These are phyloP conservation scores for Gastrodia elata DNA, from an alignment of 106 monocot species.

Conservation along the genomic window DNA sequence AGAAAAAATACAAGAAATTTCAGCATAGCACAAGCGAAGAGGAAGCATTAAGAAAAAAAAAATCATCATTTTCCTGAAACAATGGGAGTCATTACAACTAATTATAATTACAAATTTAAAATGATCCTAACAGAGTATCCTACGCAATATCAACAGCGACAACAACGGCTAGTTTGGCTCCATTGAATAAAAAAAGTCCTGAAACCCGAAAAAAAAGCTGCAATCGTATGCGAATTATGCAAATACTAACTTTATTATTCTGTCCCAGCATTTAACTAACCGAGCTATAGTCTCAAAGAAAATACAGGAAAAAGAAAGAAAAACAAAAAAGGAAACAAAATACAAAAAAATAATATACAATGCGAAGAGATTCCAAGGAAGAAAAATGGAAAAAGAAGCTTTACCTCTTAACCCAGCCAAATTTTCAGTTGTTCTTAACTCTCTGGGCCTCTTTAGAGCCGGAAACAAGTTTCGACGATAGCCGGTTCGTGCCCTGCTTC, in stretches of 20 bases:
- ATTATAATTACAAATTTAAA: too few species aligned
- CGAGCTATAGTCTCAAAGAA: not conserved
- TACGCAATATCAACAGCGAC: too few species aligned
- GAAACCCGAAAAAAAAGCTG: not conserved
- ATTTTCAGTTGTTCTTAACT: not conserved
- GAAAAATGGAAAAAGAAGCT: not conserved
- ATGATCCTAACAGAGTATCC: too few species aligned
- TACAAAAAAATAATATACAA: not conserved
- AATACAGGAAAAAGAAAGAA: not conserved
- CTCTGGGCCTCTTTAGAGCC: conserved; percentile 2
- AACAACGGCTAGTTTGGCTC: not conserved
- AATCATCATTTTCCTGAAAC: too few species aligned
- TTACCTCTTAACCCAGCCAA: not conserved
- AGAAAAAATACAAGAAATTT: too few species aligned
- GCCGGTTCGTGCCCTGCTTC: conserved; percentile 20
- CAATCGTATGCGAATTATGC: not conserved
- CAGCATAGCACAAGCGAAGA: too few species aligned
- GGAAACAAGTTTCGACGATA: not conserved
- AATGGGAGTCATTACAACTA: too few species aligned
- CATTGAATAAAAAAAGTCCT: not conserved
- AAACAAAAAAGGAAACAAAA: not conserved
- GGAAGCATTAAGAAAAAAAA: too few species aligned
- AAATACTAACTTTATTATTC: not conserved
- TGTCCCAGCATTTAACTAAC: not conserved
- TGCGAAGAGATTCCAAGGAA: not conserved